These are phyloP conservation scores for Orbilia quercus DNA, from an alignment of 2,329 filamentous ascomycete genomes.

Conservation along the genomic window DNA sequence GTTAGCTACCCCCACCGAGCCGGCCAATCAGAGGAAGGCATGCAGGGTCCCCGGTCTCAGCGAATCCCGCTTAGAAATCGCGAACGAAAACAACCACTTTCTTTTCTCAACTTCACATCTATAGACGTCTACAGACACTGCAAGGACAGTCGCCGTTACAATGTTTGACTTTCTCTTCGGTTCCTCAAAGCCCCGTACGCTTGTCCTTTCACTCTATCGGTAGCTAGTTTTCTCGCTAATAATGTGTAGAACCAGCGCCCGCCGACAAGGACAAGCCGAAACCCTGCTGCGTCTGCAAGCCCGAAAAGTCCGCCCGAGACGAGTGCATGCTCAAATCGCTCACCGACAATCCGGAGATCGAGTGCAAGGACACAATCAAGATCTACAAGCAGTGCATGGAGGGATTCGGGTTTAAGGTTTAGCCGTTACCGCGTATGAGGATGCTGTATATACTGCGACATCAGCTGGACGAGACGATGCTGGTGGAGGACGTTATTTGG, in stretches of 20 bases:
- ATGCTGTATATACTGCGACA: slow-evolving; percentile 17
- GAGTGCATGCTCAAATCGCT: slow-evolving; percentile 99
- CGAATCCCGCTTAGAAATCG: slow-evolving; percentile 27
- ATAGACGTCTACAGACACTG: too few relatives aligned
- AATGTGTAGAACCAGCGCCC: slow-evolving; percentile 12
- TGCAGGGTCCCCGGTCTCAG: slow-evolving; percentile 12
- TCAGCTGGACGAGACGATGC: too few relatives aligned
- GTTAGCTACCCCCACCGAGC: background rate
- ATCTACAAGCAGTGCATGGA: slow-evolving; percentile 92
- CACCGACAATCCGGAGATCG: slow-evolving; percentile 80
- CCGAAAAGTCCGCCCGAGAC: slow-evolving; percentile 89
- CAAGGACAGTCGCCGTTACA: background rate
- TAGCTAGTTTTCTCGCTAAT: background rate
- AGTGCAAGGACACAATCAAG: slow-evolving; percentile 83
- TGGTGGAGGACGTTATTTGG: background rate
- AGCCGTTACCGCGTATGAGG: too few relatives aligned
- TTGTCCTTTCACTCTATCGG: background rate
- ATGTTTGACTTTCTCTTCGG: slow-evolving; percentile 55
- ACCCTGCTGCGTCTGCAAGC: slow-evolving; percentile 98
- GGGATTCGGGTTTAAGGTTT: slow-evolving; percentile 82
- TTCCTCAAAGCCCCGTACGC: slow-evolving; percentile 50
- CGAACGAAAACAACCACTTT: background rate
- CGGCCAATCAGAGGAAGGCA: background rate
- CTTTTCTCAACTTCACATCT: too few relatives aligned
- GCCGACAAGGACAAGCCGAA: slow-evolving; percentile 63